These are phyloP conservation scores for Viridothelium virens DNA, from an alignment of 495 filamentous ascomycete species.

Conservation along the genomic window DNA sequence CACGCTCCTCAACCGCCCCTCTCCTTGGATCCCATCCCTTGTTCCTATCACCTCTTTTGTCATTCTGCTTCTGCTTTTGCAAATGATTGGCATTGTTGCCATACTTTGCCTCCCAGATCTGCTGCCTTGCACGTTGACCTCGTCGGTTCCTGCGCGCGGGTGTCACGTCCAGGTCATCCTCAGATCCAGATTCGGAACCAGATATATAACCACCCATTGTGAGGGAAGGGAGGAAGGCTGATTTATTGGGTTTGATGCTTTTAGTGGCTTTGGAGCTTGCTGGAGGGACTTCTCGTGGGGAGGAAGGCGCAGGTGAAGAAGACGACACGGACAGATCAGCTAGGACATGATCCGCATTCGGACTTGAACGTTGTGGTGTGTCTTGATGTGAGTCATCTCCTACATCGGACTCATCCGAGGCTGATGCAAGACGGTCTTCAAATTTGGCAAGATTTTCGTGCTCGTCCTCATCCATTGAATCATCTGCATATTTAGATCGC, in stretches of 20 bases:
- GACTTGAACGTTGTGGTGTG: not conserved
- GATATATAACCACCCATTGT: slow-evolving; percentile 85
- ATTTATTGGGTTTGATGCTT: slow-evolving; percentile 30
- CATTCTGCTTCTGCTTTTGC: slow-evolving; percentile 31
- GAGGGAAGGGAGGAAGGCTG: slow-evolving; percentile 78
- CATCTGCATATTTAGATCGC: not conserved
- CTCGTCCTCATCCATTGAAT: slow-evolving; percentile 31
- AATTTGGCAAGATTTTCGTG: slow-evolving; percentile 42
- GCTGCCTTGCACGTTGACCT: slow-evolving; percentile 78
- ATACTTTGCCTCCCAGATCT: slow-evolving; percentile 89
- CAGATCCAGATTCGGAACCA: slow-evolving; percentile 65
- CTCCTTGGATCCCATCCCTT: slow-evolving; percentile 48
- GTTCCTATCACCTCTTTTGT: slow-evolving; percentile 31
- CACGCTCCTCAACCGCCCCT: slow-evolving; percentile 32
- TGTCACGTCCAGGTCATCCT: slow-evolving; percentile 37
- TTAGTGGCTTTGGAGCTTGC: slow-evolving; percentile 33
- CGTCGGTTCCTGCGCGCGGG: slow-evolving; percentile 65
- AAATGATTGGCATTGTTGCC: slow-evolving; percentile 69
- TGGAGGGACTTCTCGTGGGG: slow-evolving; percentile 26
- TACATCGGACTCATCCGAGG: slow-evolving; percentile 25
- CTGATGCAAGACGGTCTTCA: slow-evolving; percentile 30
- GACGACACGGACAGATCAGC: slow-evolving; percentile 33
- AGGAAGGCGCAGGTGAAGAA: slow-evolving; percentile 2
- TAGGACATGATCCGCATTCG: slow-evolving; percentile 21
- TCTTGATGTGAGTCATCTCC: slow-evolving; percentile 18